A percentile compares a stretch with the other conserved stretches of the same genome.
Evolutionary conservation across 441 rosid genomes (phyloP).

Genomic region (Erysimum cheiri): DNA sequence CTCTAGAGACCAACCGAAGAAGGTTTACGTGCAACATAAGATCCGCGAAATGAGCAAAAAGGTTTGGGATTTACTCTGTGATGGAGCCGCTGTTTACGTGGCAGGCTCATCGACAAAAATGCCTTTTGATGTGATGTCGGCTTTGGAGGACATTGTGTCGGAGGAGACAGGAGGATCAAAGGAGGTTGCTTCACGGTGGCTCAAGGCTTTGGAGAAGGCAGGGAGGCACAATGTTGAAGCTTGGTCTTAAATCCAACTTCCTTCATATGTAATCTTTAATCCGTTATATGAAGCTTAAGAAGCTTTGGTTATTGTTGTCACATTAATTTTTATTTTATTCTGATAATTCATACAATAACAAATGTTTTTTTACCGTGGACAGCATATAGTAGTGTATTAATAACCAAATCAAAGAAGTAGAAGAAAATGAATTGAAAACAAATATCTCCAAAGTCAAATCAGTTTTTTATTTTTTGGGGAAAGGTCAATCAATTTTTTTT

Average conservation of each 20-base stretch:
- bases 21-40: conserved; percentile 90
- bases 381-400: too few species aligned
- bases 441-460: too few species aligned
- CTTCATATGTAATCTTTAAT: conserved; percentile 8
- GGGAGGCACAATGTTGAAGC: conserved; percentile 96
- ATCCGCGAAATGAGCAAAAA: conserved; percentile 62
- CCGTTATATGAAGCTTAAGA: not conserved
- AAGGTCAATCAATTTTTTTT: too few species aligned
- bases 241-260: conserved; percentile 66
- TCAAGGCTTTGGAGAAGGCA: conserved; percentile 74
- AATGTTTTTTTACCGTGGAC: not conserved
- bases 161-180: conserved; percentile 68
- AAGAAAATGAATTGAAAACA: too few species aligned
- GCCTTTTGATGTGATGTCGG: conserved; percentile 80
- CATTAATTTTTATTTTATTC: conserved; percentile 8
- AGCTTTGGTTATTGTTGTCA: conserved; percentile 8
- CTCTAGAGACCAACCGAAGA: conserved; percentile 90
- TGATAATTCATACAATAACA: not conserved
- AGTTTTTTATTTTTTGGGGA: too few species aligned
- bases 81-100: conserved; percentile 75
- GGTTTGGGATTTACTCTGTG: conserved; percentile 67
- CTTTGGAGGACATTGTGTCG: conserved; percentile 72
- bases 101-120: conserved; percentile 97
- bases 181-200: conserved; percentile 64
- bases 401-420: too few species aligned